Evolutionary conservation across 2,329 filamentous ascomycete species (phyloP).

Genomic region (Bipolaris oryzae): DNA sequence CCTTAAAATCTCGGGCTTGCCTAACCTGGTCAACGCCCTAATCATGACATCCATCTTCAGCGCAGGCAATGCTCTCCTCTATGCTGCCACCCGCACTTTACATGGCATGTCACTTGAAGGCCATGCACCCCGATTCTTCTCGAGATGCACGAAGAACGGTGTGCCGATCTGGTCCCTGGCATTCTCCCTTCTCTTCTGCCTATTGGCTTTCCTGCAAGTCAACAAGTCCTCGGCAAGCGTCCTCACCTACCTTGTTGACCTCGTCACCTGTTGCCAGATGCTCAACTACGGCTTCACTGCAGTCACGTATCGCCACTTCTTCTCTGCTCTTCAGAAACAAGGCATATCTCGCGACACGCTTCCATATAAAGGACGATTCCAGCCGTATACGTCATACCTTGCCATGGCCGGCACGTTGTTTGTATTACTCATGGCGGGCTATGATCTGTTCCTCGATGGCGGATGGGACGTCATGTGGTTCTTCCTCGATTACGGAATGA

Average conservation of each 20-base stretch:
- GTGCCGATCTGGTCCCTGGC: slow-evolving; percentile 75
- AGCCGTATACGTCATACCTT: background rate
- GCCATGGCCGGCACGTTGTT: background rate
- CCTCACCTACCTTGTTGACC: slow-evolving; percentile 50
- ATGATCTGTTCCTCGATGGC: background rate
- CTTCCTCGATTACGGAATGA: background rate
- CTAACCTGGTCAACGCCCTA: slow-evolving; percentile 64
- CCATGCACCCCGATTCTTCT: slow-evolving; percentile 60
- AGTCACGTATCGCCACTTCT: background rate
- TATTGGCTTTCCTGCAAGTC: slow-evolving; percentile 77
- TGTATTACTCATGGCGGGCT: background rate
- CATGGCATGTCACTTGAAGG: slow-evolving; percentile 61
- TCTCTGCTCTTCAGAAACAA: background rate
- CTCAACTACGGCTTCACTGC: background rate
- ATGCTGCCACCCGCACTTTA: slow-evolving; percentile 59
- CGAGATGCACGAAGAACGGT: slow-evolving; percentile 64
- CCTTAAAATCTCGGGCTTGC: slow-evolving; percentile 59
- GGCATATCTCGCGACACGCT: background rate
- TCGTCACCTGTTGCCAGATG: background rate
- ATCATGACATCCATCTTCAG: slow-evolving; percentile 61
- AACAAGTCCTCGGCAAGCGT: slow-evolving; percentile 69
- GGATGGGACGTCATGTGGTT: background rate
- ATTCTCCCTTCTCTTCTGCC: slow-evolving; percentile 68
- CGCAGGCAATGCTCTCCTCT: slow-evolving; percentile 63
- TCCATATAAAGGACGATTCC: background rate